A percentile compares a stretch with the other conserved stretches of the same genome.
Evolutionary conservation across 495 filamentous ascomycete genomes (phyloP).

Genomic region (Filosporella fistucella): DNA sequence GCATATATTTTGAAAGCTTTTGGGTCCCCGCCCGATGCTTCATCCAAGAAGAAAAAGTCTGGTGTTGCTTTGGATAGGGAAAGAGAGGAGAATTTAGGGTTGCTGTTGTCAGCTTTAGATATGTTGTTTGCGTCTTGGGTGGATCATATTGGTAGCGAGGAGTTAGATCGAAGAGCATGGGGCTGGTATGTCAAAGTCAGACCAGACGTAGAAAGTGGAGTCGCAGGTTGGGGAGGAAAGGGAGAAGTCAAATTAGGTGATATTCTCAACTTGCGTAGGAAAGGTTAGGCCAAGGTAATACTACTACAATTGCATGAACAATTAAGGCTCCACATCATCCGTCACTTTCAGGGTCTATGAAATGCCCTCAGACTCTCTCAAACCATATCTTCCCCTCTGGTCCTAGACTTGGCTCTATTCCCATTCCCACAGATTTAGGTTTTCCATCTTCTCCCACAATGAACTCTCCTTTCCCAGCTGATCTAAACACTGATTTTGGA

Average conservation of each 20-base stretch:
- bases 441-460: constrained; percentile 7
- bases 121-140: constrained; percentile 69
- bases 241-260: constrained; percentile 59
- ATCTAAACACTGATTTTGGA: constrained; percentile 4
- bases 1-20: constrained; percentile 59
- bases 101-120: constrained; percentile 62
- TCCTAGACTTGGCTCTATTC: constrained; percentile 10
- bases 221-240: constrained; percentile 77
- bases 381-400: constrained; percentile 17
- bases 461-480: constrained; percentile 10
- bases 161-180: constrained; percentile 75
- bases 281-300: constrained; percentile 3
- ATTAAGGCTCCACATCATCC: not conserved
- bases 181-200: constrained; percentile 72
- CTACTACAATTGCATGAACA: not conserved
- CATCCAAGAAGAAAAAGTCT: constrained; percentile 35
- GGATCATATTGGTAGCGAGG: constrained; percentile 43
- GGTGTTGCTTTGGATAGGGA: constrained; percentile 41
- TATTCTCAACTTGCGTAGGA: constrained; percentile 59
- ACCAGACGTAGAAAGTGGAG: constrained; percentile 66
- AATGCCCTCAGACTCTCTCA: constrained; percentile 10
- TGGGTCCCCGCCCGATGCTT: constrained; percentile 31
- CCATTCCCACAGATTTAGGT: constrained; percentile 4
- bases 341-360: not conserved
- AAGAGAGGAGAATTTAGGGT: constrained; percentile 61